phyloP scores from a whole-genome alignment of 495 filamentous ascomycete species.

The Penicillium robsamsonii region DNA sequence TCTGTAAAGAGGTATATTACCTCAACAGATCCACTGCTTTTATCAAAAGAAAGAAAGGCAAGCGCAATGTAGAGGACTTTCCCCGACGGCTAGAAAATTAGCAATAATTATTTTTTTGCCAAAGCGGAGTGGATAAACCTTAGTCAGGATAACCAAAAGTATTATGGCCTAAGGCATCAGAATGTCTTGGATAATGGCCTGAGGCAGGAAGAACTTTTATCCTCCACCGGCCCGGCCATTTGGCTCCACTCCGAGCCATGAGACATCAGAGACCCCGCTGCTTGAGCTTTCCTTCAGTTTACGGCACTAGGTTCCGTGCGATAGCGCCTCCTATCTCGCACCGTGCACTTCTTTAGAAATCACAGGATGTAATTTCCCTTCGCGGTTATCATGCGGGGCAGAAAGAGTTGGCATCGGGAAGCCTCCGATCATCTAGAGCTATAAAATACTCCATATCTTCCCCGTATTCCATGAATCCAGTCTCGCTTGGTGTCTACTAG shows the following conservation, averaged over 20 bases:
- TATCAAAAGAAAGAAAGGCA: conserved; percentile 17
- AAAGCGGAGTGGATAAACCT: conserved; percentile 8
- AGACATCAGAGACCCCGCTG: not conserved
- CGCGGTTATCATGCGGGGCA: not conserved
- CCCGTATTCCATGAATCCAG: not conserved
- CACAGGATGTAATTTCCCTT: not conserved
- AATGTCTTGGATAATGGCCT: not conserved
- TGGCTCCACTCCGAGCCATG: not conserved
- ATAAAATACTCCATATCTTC: not conserved
- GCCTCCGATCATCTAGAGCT: not conserved
- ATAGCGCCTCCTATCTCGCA: not conserved
- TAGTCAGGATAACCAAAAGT: not conserved
- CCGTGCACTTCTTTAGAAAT: not conserved
- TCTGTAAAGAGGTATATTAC: conserved; percentile 32
- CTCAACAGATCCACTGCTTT: conserved; percentile 28
- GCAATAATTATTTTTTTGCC: conserved; percentile 11
- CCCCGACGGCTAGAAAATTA: conserved; percentile 30
- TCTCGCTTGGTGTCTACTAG: not conserved
- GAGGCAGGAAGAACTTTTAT: not conserved
- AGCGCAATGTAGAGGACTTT: conserved; percentile 11
- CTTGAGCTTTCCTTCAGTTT: not conserved
- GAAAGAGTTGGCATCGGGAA: not conserved
- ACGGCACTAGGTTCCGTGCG: not conserved
- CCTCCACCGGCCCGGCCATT: not conserved
- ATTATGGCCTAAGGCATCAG: not conserved